Evolutionary conservation across 352 stramenopile genomes (phyloP).

Genomic region (Globisporangium carolinianum): DNA sequence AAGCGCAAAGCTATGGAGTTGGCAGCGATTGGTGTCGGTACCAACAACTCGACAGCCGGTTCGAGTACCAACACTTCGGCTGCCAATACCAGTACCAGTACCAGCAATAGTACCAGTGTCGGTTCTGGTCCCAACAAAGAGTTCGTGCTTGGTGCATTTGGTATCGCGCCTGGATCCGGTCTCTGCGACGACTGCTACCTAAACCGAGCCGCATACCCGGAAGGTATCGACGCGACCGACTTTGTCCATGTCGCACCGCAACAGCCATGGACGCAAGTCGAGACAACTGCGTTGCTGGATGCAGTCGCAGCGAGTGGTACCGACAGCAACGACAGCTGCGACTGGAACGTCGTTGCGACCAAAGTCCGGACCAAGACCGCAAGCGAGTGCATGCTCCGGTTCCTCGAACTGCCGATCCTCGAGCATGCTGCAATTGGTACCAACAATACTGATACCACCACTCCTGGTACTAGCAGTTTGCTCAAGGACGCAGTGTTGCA

Average conservation of each 20-base stretch:
- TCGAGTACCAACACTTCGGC: too few relatives aligned
- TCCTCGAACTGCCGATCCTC: constrained; percentile 65
- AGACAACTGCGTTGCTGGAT: constrained; percentile 40
- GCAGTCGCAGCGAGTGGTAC: constrained; percentile 27
- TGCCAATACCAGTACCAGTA: too few relatives aligned
- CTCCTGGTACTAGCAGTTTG: too few relatives aligned
- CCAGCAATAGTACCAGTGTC: too few relatives aligned
- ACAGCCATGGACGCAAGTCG: constrained; percentile 35
- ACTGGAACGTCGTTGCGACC: constrained; percentile 74
- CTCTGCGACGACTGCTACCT: constrained; percentile 69
- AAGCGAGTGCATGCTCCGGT: constrained; percentile 73
- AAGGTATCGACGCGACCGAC: constrained; percentile 49
- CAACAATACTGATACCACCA: background rate
- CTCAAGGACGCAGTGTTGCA: constrained; percentile 7
- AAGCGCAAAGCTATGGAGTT: constrained; percentile 40
- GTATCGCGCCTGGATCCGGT: constrained; percentile 41
- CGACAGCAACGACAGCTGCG: constrained; percentile 33
- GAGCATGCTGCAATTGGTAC: constrained; percentile 10
- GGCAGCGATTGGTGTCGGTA: constrained; percentile 1
- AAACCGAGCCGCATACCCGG: constrained; percentile 43
- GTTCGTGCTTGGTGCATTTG: constrained; percentile 37
- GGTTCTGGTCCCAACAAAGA: constrained; percentile 22
- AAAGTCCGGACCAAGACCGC: constrained; percentile 62
- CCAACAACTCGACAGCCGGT: background rate
- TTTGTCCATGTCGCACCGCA: constrained; percentile 35